phyloP scores from a whole-genome alignment of 1,139 yeast species.

The Candida sojae region DNA sequence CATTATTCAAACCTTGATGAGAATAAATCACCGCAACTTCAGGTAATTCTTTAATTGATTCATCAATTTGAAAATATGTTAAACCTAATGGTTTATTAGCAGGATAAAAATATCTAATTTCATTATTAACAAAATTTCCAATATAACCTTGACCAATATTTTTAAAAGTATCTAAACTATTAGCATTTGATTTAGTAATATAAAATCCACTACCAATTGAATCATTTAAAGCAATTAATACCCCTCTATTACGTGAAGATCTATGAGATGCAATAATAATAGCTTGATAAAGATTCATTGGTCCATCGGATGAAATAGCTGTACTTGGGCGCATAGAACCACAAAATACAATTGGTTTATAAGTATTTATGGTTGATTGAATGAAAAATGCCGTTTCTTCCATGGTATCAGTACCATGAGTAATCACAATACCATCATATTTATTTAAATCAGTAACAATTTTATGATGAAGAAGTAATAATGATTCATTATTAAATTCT shows the following conservation, averaged over 20 bases:
- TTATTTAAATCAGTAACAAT: constrained; percentile 46
- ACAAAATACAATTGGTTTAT: constrained; percentile 65
- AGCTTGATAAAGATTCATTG: constrained; percentile 72
- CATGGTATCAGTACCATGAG: constrained; percentile 74
- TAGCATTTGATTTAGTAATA: constrained; percentile 70
- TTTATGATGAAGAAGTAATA: constrained; percentile 36
- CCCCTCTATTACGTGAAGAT: constrained; percentile 57
- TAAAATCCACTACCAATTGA: constrained; percentile 69
- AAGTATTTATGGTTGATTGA: constrained; percentile 56
- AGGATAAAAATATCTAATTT: constrained; percentile 65
- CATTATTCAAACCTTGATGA: constrained; percentile 59
- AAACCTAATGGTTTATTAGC: constrained; percentile 60
- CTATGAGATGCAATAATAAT: constrained; percentile 59
- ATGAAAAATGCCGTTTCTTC: constrained; percentile 72
- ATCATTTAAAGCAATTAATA: constrained; percentile 65
- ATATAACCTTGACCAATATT: constrained; percentile 68
- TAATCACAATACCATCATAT: constrained; percentile 60
- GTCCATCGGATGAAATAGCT: constrained; percentile 70
- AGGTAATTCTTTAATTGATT: constrained; percentile 26
- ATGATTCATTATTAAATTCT: constrained; percentile 51
- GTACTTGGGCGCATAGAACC: constrained; percentile 78
- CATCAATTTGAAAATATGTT: constrained; percentile 34
- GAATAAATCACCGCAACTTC: constrained; percentile 57
- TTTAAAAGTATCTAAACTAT: constrained; percentile 68
- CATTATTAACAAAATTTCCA: constrained; percentile 69